A percentile compares a stretch with the other conserved stretches of the same genome.
phyloP scores from a whole-genome alignment of 2,329 filamentous ascomycete genomes.

The Claviceps digitariae region DNA sequence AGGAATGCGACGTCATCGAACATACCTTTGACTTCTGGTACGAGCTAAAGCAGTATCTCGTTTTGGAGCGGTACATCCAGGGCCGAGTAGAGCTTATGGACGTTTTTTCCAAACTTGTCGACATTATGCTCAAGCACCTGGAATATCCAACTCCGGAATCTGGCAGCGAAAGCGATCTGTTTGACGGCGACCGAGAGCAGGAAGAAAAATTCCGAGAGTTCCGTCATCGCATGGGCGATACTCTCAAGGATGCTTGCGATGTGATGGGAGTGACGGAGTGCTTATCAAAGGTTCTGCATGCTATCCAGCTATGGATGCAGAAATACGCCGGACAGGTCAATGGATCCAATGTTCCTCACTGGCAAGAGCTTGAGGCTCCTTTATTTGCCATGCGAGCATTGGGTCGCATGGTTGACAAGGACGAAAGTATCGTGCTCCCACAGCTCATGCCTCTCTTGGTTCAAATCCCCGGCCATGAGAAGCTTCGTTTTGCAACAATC shows the following conservation, averaged over 20 bases:
- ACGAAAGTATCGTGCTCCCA: slow-evolving; percentile 76
- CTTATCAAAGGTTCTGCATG: slow-evolving; percentile 70
- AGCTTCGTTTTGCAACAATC: slow-evolving; percentile 95
- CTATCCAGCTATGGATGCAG: slow-evolving; percentile 80
- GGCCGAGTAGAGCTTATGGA: slow-evolving; percentile 66
- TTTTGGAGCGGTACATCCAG: slow-evolving; percentile 76
- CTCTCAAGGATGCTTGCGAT: slow-evolving; percentile 91
- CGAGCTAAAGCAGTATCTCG: slow-evolving; percentile 91
- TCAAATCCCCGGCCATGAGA: slow-evolving; percentile 89
- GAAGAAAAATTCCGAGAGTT: slow-evolving; percentile 97
- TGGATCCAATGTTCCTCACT: slow-evolving; percentile 68
- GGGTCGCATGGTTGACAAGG: slow-evolving; percentile 86
- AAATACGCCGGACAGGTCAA: slow-evolving; percentile 66
- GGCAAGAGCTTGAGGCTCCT: slow-evolving; percentile 92
- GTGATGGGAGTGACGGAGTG: slow-evolving; percentile 91
- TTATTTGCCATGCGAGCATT: slow-evolving; percentile 92
- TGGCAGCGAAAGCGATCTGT: slow-evolving; percentile 66
- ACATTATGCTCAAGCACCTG: slow-evolving; percentile 82
- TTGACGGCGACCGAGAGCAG: slow-evolving; percentile 87
- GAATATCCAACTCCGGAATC: slow-evolving; percentile 70
- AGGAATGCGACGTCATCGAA: slow-evolving; percentile 80
- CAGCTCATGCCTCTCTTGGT: slow-evolving; percentile 89
- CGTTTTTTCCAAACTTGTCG: slow-evolving; percentile 78
- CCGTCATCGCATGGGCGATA: slow-evolving; percentile 93
- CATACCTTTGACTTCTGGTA: slow-evolving; percentile 98